Base-by-base conservation (phyloP, 768 basidiomycete genomes). In the Boletus sp. region DNA sequence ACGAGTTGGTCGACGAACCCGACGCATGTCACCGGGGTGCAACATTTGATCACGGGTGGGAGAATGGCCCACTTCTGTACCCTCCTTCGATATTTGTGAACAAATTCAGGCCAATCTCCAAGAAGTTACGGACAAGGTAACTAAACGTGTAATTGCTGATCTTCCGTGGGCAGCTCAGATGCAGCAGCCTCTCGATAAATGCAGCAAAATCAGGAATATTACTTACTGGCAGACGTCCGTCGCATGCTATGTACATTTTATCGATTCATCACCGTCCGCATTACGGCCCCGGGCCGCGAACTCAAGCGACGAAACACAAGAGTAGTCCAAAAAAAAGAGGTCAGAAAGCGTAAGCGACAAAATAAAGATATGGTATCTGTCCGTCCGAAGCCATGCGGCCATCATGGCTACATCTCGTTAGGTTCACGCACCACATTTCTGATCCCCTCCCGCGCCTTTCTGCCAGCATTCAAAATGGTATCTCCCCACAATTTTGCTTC, bases 401-500 rank as follows among this genome's bases (percentile, higher is more conserved):
- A 58, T 33, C 44, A 10, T 15, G 17, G 11, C 42, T 4, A 49
- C 29, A 28, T 37, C 46, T 44, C 30, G n/a, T 30, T 17, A n/a
- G 29, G 42, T 11, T 53, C 41, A 8, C 8, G 50, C 9, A 39
- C 42, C 51, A 18, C 49, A 1, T 30, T 47, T 46, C 5, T 55
- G 20, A 63, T 49, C 15, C 48, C 59, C n/a, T 65, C 64, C 39
- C 18, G 47, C 1, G 63, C 63, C 33, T 52, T 70, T 14, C 18
- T 49, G 1, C 58, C 39, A 47, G 57, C 51, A 5, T 60, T 55
- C 29, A 24, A 67, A 18, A 84, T 79, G 6, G 75, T 75, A 10
- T 75, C 71, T 59, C 75, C 73, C 83, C 83, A 84, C 1, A 65
- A 59, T 60, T 83, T 80, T 54, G 86, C 84, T 40, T 90, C 87